phyloP scores from a whole-genome alignment of 169 alveolate genomes.

The Plasmodium reichenowi region DNA sequence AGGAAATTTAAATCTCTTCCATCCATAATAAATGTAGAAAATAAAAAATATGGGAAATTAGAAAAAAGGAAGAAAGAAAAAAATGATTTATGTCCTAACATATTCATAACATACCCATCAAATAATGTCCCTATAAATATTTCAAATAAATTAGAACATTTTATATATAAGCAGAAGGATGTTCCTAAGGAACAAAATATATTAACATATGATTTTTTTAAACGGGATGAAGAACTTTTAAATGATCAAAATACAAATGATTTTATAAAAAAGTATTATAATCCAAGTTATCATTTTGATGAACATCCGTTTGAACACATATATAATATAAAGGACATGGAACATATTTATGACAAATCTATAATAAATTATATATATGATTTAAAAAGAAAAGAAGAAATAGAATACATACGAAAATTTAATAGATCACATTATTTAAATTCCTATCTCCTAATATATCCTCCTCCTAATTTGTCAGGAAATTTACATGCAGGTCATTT shows the following conservation, averaged over 20 bases:
- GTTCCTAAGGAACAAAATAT: not conserved
- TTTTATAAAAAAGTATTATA: not conserved
- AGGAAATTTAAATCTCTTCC: not conserved
- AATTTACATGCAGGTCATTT: slow-evolving; percentile 63
- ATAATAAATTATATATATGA: slow-evolving; percentile 3
- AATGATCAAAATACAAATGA: not conserved
- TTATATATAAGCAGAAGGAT: not conserved
- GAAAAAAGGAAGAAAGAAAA: not conserved
- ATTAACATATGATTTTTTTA: slow-evolving; percentile 6
- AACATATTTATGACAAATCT: slow-evolving; percentile 14
- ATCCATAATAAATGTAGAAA: not conserved
- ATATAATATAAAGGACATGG: slow-evolving; percentile 16
- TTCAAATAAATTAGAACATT: no score
- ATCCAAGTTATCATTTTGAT: not conserved
- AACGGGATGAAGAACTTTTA: slow-evolving; percentile 5
- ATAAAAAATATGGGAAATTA: not conserved
- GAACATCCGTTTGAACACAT: not conserved
- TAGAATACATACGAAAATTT: slow-evolving; percentile 13
- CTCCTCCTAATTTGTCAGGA: slow-evolving; percentile 63
- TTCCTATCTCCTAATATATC: slow-evolving; percentile 29
- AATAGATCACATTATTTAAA: slow-evolving; percentile 17
- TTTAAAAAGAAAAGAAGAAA: slow-evolving; percentile 5
- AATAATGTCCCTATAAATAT: not conserved
- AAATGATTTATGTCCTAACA: no score
- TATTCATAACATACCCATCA: not conserved